Evolutionary conservation across 495 filamentous ascomycete genomes (phyloP), one percentile per base, ranked within the genome.

Genomic region (Gamarada debralockiae): DNA sequence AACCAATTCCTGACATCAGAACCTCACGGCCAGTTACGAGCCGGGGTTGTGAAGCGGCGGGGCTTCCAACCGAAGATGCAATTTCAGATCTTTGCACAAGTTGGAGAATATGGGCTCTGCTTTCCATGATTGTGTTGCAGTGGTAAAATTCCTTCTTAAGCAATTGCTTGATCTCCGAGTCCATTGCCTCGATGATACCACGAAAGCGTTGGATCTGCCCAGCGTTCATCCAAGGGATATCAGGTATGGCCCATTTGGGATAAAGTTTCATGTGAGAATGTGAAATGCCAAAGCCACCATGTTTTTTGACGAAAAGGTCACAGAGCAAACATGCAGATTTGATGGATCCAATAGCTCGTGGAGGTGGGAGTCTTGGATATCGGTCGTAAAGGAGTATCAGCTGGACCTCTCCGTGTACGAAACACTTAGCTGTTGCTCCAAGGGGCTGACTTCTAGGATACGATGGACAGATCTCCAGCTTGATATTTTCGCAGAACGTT

Each of bases 401-500:
- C 24, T 52, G 49, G 13, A 52, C 39, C 27, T 52, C 49, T 2
- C 22, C 37, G 22, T 52, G 49, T 10, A 38, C 33, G 18, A 7
- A n/a, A 24, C 49, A 34, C 15, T 14, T 10, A 3, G 14, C 17
- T 17, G 0, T 3, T 21, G 24, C 9, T 20, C 29, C 33, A 21
- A 12, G 18, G 38, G 17, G 31, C 13, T 20, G 6, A 14, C 3
- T 20, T 8, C 31, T 2, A 17, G 23, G 12, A 25, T 3, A 17
- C 2, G 24, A 24, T 7, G 6, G 45, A 46, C 41, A 33, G 39
- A 44, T 21, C 48, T 56, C 47, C 27, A 62, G 46, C 45, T 42
- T 22, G 44, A 62, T 48, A 44, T 50, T 56, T 22, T 56, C 24
- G 48, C 55, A 59, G 25, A 56, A 36, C 12, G 23, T 36, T 15